Conservation (phyloP, 2,329 filamentous ascomycete genomes). For the Penicillium sp. region DNA sequence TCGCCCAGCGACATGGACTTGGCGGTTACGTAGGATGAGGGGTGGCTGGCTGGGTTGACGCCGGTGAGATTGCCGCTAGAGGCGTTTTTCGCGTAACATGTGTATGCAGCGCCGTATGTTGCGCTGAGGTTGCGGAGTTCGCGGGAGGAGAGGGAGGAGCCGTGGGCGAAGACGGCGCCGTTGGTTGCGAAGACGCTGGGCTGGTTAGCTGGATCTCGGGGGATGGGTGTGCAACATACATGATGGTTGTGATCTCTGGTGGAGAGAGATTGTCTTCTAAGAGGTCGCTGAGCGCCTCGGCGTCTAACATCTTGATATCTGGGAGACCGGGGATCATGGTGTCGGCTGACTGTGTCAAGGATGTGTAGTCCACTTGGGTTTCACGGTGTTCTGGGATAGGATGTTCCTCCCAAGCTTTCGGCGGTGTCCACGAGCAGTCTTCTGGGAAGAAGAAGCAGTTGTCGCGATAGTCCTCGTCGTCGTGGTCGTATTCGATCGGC, state of each 20-base stretch:
- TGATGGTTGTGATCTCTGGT: slow-evolving; percentile 47
- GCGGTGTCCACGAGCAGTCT: slow-evolving; percentile 44
- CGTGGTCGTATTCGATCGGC: slow-evolving; percentile 46
- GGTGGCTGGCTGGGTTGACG: slow-evolving; percentile 45
- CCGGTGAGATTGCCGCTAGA: slow-evolving; percentile 45
- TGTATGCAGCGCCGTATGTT: slow-evolving; percentile 47
- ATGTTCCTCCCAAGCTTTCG: slow-evolving; percentile 33
- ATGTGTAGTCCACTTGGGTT: slow-evolving; percentile 12
- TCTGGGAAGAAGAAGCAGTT: slow-evolving; percentile 49
- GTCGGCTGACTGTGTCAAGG: slow-evolving; percentile 22
- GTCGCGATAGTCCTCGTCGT: slow-evolving; percentile 45
- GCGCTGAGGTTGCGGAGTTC: slow-evolving; percentile 46
- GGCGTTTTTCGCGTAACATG: slow-evolving; percentile 44
- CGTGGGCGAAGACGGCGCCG: slow-evolving; percentile 47
- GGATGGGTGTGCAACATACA: slow-evolving; percentile 28
- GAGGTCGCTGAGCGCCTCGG: slow-evolving; percentile 43
- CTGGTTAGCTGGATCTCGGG: neutral
- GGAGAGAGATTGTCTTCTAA: slow-evolving; percentile 46
- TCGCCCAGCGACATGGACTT: slow-evolving; percentile 45
- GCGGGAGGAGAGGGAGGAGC: slow-evolving; percentile 41
- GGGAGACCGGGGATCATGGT: slow-evolving; percentile 45
- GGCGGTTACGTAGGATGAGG: slow-evolving; percentile 46
- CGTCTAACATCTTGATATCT: slow-evolving; percentile 47
- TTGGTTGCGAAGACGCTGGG: slow-evolving; percentile 46
- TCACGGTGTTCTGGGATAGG: slow-evolving; percentile 8